Evolutionary conservation across 1,139 yeast species (phyloP), one percentile per base, ranked within the genome.

Genomic region (Candida pseudoviswanathii): DNA sequence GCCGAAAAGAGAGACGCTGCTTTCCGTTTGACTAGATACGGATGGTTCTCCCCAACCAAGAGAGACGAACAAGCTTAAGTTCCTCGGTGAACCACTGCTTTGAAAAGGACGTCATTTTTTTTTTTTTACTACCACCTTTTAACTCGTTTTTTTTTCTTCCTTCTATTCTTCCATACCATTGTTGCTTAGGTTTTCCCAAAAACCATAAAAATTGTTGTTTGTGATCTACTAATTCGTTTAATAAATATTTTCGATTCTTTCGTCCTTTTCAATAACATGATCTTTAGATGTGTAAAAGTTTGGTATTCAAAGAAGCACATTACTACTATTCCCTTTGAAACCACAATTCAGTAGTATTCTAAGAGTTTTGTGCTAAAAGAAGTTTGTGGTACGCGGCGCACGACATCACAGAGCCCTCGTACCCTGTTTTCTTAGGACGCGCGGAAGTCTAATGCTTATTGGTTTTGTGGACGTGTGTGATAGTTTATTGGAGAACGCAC

Each of bases 41-140:
- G 44, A 9, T 41, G 40, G 39, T 49, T 47, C 32, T 45, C 48
- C 16, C 52, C 52, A 45, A 33, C n/a, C 24, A 38, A 47, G 25
- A 38, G 43, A 39, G 48, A 45, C 24, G 27, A 27, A 25, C 34
- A 16, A 29, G 37, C 31, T 27, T 44, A 26, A 44, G 22, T 29
- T 31, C 30, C 9, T n/a, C 16, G 21, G 22, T 2, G 22, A 11
- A 33, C 37, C 2, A 16, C 6, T 33, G 16, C 4, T 33, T 33
- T 38, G 32, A 38, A 38, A 38, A 38, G 31, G 31, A 27, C 22
- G 3, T 22, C 10, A 2, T 8, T 27, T 5, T 38, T 7, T 38
- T 38, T 7, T 38, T 38, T 26, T 38, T 37, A n/a, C 6, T 5
- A 6, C 16, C 16, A 10, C 29, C 26, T 39, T 11, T 27, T 34